Evolutionary conservation across 306 rosid species (phyloP), one percentile per base, ranked within the genome.

Genomic region (Pyrus betulifolia): DNA sequence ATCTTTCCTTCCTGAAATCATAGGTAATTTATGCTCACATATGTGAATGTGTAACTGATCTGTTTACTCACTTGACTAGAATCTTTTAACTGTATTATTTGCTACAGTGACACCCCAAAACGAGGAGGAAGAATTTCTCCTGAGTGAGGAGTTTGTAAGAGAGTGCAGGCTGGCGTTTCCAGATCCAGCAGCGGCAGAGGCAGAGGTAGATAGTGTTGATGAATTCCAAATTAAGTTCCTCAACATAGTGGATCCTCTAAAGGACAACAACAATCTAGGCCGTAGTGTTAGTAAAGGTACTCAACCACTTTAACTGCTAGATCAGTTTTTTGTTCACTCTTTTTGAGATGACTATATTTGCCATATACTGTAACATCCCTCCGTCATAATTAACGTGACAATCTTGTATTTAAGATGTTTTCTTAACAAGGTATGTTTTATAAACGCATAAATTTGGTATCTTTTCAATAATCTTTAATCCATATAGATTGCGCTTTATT

Each of bases 191-290:
- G 84, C 49, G 79, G 72, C 45, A 54, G 35, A 72, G 0, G 86
- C 82, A 55, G 35, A 72, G 0, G 86, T 80, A 55, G 76, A 74
- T 77, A 40, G 6, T 11, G 67, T 35, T 60, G 80, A 46, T 55
- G 87, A 85, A 75, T 89, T 91, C 77, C 84, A 84, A 8, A 45
- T 74, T 5, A 91, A 84, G 88, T 42, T 4, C 78, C n/a, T 89
- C 79, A 91, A 91, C 82, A 81, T 91, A 28, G 40, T 89, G 82
- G 94, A 91, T 87, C 94, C 97, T 72, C 87, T 91, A 44, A 86
- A 81, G 79, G 72, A 79, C 63, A 75, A 86, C 67, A 91, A 89
- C 86, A 91, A 91, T 78, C 83, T 91, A 3, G 97, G 97, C 4
- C 92, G 88, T 13, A 86, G 94, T 30, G 88, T 91, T 79, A 77